phyloP scores from a whole-genome alignment of 2,329 filamentous ascomycete species.

The Ascochyta rabiei region DNA sequence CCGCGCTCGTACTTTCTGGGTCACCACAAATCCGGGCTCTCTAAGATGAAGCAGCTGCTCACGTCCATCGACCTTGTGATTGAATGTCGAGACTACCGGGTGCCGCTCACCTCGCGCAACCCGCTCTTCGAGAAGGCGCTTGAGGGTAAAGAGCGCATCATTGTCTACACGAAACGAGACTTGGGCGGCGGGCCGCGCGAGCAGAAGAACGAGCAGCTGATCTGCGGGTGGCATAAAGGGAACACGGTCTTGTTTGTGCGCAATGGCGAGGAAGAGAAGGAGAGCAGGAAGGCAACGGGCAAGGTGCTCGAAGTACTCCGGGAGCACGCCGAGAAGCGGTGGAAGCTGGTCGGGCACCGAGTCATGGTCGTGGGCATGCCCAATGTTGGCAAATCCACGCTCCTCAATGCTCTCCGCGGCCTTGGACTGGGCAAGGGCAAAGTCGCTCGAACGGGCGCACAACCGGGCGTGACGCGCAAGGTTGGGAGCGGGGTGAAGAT shows the following conservation, averaged over 20 bases:
- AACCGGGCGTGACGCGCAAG: slow-evolving; percentile 89
- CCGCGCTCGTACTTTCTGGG: slow-evolving; percentile 92
- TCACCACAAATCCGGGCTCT: slow-evolving; percentile 82
- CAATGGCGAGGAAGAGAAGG: slow-evolving; percentile 40
- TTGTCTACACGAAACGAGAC: slow-evolving; percentile 92
- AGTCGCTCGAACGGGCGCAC: slow-evolving; percentile 79
- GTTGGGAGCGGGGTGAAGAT: slow-evolving; percentile 85
- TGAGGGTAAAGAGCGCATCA: slow-evolving; percentile 72
- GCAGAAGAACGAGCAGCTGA: slow-evolving; percentile 55
- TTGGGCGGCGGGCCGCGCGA: slow-evolving; percentile 37
- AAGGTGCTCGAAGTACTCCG: slow-evolving; percentile 59
- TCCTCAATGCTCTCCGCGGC: slow-evolving; percentile 84
- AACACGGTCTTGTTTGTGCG: slow-evolving; percentile 60
- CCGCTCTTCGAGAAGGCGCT: slow-evolving; percentile 83
- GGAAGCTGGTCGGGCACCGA: slow-evolving; percentile 78
- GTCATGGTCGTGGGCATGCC: slow-evolving; percentile 95
- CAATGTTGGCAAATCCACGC: slow-evolving; percentile 92
- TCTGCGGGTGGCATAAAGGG: slow-evolving; percentile 61
- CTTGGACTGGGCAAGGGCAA: slow-evolving; percentile 71
- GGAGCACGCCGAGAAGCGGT: slow-evolving; percentile 54
- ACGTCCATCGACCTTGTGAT: slow-evolving; percentile 84
- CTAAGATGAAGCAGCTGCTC: slow-evolving; percentile 81
- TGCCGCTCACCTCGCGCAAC: slow-evolving; percentile 88
- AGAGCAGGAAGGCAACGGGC: slow-evolving; percentile 26
- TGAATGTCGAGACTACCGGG: slow-evolving; percentile 92